Evolutionary conservation across 1,284 basidiomycete genomes (phyloP).

Genomic region (Naganishia albida): DNA sequence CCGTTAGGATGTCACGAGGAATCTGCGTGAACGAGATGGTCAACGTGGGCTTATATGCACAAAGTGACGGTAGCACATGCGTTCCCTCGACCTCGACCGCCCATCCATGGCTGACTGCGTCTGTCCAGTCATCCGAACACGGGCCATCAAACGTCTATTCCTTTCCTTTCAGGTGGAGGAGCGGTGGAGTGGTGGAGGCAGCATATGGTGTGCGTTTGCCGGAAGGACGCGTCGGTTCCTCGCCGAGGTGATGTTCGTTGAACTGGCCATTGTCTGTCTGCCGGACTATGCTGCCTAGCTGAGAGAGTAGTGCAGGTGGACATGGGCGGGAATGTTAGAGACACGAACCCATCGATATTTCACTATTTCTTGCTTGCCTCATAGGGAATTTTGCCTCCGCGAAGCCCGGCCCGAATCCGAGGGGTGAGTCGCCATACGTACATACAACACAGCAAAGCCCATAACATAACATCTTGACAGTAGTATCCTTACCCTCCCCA

Average conservation of each 20-base stretch:
- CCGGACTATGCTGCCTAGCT: not conserved
- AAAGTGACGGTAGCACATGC: not conserved
- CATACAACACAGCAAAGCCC: too few species aligned
- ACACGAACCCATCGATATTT: too few species aligned
- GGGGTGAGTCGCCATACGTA: too few species aligned
- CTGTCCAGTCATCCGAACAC: too few species aligned
- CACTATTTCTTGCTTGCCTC: constrained; percentile 5
- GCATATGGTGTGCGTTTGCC: too few species aligned
- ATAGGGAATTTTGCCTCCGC: not conserved
- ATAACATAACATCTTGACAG: not conserved
- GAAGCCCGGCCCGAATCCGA: constrained; percentile 2
- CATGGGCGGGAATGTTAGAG: not conserved
- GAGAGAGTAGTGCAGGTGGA: not conserved
- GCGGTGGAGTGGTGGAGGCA: too few species aligned
- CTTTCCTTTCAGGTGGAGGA: not conserved
- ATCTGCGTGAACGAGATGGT: not conserved
- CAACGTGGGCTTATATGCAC: not conserved
- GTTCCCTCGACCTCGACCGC: not conserved
- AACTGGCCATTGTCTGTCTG: not conserved
- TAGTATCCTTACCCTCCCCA: constrained; percentile 19
- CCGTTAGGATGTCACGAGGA: not conserved
- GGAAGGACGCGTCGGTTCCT: not conserved
- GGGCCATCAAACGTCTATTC: constrained; percentile 5
- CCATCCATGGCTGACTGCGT: too few species aligned
- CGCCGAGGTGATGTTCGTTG: not conserved